Conservation (phyloP, 345 rosid species). For the Rhodomyrtus tomentosa region DNA sequence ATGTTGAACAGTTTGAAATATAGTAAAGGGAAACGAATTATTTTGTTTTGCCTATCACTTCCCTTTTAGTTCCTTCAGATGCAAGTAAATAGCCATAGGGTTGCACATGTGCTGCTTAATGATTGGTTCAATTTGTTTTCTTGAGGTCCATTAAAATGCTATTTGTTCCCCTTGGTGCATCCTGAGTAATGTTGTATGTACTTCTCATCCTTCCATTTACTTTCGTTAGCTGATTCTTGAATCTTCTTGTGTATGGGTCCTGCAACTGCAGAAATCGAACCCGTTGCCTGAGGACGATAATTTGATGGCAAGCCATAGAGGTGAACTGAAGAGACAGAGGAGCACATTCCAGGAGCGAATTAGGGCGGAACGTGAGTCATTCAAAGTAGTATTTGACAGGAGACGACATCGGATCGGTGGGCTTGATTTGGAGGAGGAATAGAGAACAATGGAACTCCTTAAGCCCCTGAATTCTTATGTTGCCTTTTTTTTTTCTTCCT, state of each 20-base stretch:
- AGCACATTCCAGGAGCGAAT: conserved; percentile 66
- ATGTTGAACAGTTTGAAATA: background rate
- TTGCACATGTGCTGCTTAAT: background rate
- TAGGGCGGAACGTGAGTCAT: conserved; percentile 73
- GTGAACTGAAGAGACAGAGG: conserved; percentile 30
- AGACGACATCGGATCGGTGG: conserved; percentile 46
- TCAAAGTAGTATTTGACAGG: conserved; percentile 73
- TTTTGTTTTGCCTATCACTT: background rate
- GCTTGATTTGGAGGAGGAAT: conserved; percentile 39
- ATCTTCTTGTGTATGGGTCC: background rate
- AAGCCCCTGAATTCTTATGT: background rate
- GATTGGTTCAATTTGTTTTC: background rate
- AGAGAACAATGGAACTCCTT: background rate
- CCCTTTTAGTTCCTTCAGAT: background rate
- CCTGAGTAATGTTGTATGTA: background rate
- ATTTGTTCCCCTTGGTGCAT: background rate
- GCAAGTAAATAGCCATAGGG: background rate
- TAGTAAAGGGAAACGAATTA: background rate
- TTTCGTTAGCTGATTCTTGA: background rate
- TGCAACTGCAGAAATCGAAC: conserved; percentile 52
- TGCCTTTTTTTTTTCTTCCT: too few relatives aligned
- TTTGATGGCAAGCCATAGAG: conserved; percentile 9
- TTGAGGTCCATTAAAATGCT: background rate
- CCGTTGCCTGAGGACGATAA: conserved; percentile 42
- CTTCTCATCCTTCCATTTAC: background rate